Evolutionary conservation across 148 eudicot species (phyloP).

Genomic region (Hydrangea macrophylla): DNA sequence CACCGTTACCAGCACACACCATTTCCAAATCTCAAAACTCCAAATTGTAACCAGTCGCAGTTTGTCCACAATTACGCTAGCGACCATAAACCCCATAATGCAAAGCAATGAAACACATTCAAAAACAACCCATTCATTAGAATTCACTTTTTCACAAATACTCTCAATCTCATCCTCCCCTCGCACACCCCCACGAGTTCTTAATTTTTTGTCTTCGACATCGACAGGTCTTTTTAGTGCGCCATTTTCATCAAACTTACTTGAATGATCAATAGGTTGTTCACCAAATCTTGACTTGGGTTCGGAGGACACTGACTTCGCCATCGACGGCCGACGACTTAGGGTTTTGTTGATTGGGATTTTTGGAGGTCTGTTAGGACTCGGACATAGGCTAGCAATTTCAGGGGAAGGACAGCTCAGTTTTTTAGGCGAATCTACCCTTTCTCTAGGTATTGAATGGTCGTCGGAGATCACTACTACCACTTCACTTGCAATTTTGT

Average conservation of each 20-base stretch:
- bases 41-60: conserved; percentile 28
- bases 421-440: conserved; percentile 20
- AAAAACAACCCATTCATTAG: conserved; percentile 46
- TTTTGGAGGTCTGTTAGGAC: conserved; percentile 46
- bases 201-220: conserved; percentile 22
- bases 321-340: conserved; percentile 30
- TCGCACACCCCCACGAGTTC: conserved; percentile 19
- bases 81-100: conserved; percentile 39
- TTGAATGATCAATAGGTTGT: conserved; percentile 36
- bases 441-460: conserved; percentile 15
- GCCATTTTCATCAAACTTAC: conserved; percentile 25
- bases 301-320: too few species aligned
- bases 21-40: conserved; percentile 65
- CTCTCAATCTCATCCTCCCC: conserved; percentile 61
- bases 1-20: conserved; percentile 62
- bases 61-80: conserved; percentile 42
- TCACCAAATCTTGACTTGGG: conserved; percentile 82
- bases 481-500: conserved; percentile 29
- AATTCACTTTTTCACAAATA: conserved; percentile 64
- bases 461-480: conserved; percentile 24
- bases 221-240: conserved; percentile 14
- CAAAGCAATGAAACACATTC: conserved; percentile 42
- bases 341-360: conserved; percentile 42
- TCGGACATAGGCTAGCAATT: conserved; percentile 29
- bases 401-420: conserved; percentile 39